Base-by-base conservation (phyloP, 2,329 filamentous ascomycete species). In the Alternaria atra region DNA sequence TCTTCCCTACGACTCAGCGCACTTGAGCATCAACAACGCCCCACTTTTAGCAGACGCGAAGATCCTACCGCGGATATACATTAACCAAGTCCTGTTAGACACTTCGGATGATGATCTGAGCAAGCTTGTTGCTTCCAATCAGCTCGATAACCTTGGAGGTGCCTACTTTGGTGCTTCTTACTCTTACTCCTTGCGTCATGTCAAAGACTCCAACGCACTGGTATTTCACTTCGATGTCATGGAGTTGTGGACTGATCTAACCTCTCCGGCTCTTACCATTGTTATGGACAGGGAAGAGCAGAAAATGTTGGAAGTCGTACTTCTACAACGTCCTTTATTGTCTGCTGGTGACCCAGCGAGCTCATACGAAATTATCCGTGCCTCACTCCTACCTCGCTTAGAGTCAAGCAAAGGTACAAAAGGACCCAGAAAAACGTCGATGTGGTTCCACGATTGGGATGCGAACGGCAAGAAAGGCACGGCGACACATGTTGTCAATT, bases 401-500 rank as follows among this genome's bases (percentile, higher is more conserved):
- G 50, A 52, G 1, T 32, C 25, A 17, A 32, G 27, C 35, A 30
- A 34, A 9, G n/a, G 20, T 23, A 34, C 30, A 9, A 9, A 61
- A 50, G 29, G 44, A 2, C 35, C 48, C 10, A 23, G 39, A 54
- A 55, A 35, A 63, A 60, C 47, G 13, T 27, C 47, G 1, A 75
- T 77, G 73, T 60, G 66, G 53, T 75, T 73, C 53, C 67, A 63
- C 2, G 71, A 74, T 4, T 76, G 73, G 73, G 75, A 77, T 48
- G 50, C 50, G 3, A 65, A 70, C 37, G 75, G 75, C 3, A 58
- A 65, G 12, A 77, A 73, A 46, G 73, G 73, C 17, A 74, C 73
- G 8, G 37, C 66, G 3, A 43, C 64, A 44, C 73, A 77, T 52
- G 20, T 64, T 1, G 29, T 72, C 8, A 63, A 64, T 1, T 44